These are phyloP conservation scores for Stemphylium beticola DNA, from an alignment of 2,329 filamentous ascomycete species.

Conservation along the genomic window DNA sequence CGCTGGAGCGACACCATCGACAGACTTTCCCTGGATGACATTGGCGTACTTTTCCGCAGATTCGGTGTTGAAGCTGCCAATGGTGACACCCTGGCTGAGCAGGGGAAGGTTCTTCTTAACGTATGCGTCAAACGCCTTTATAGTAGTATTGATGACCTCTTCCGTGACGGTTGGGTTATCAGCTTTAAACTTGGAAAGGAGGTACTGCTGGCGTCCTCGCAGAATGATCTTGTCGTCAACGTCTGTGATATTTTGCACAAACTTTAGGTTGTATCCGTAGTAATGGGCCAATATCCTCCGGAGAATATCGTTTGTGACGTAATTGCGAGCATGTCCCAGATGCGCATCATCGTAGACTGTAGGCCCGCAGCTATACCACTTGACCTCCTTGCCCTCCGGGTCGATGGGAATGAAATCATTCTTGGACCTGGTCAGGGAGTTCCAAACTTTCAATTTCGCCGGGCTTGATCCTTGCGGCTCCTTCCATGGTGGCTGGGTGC, in stretches of 20 bases:
- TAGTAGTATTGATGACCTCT: conserved; percentile 57
- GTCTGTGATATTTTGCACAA: conserved; percentile 91
- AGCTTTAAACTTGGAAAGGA: conserved; percentile 72
- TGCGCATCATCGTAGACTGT: conserved; percentile 85
- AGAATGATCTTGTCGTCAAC: conserved; percentile 65
- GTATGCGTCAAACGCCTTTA: conserved; percentile 62
- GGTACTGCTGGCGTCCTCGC: conserved; percentile 74
- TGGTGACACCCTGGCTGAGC: conserved; percentile 53
- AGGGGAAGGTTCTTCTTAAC: conserved; percentile 71
- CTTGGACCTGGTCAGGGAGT: conserved; percentile 77
- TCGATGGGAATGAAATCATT: conserved; percentile 77
- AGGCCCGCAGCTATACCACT: conserved; percentile 89
- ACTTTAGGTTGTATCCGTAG: conserved; percentile 81
- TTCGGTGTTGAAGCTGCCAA: conserved; percentile 56
- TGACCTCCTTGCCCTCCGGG: conserved; percentile 69
- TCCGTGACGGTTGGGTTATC: conserved; percentile 53
- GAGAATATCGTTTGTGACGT: conserved; percentile 88
- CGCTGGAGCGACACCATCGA: conserved; percentile 61
- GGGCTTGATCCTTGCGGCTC: conserved; percentile 51
- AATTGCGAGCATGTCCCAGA: conserved; percentile 84
- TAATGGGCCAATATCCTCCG: conserved; percentile 82
- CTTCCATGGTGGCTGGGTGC: conserved; percentile 50
- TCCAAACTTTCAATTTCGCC: conserved; percentile 74
- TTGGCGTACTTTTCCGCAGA: conserved; percentile 60
- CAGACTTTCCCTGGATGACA: conserved; percentile 61